These are phyloP conservation scores for Sugiyamaella neomexicana DNA, from an alignment of 1,139 yeast species.

Conservation along the genomic window DNA sequence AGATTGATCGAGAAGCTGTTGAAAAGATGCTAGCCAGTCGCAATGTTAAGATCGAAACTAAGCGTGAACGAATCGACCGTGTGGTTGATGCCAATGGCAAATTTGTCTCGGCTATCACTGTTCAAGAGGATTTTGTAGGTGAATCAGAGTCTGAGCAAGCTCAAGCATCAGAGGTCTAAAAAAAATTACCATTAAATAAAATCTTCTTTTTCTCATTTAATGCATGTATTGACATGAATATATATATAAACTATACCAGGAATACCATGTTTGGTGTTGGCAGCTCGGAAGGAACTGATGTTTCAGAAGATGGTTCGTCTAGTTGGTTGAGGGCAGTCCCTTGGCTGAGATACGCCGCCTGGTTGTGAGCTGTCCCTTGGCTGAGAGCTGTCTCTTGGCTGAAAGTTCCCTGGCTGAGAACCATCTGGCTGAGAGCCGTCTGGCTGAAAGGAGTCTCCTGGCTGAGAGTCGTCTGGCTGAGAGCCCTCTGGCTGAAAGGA, in stretches of 20 bases:
- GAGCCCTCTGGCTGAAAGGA: too few relatives aligned
- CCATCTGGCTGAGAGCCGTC: too few relatives aligned
- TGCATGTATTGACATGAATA: too few relatives aligned
- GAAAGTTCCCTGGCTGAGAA: too few relatives aligned
- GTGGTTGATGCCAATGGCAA: constrained; percentile 15
- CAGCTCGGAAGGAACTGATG: not conserved
- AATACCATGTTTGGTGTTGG: not conserved
- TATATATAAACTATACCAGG: not conserved
- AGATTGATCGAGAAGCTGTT: constrained; percentile 35
- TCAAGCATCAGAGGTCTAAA: not conserved
- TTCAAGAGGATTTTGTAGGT: constrained; percentile 1
- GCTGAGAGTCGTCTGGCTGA: too few relatives aligned
- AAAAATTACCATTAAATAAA: too few relatives aligned
- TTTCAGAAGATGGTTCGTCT: not conserved
- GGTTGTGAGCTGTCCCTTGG: too few relatives aligned
- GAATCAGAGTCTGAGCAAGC: not conserved
- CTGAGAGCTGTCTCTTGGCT: too few relatives aligned
- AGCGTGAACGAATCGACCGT: constrained; percentile 12
- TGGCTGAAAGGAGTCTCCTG: too few relatives aligned
- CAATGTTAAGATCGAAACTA: constrained; percentile 20
- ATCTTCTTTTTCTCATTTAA: too few relatives aligned
- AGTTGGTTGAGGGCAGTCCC: not conserved
- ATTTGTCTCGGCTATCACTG: not conserved
- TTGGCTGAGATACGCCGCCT: too few relatives aligned
- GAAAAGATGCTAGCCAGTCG: constrained; percentile 22